Evolutionary conservation across 2,329 filamentous ascomycete genomes (phyloP), one percentile per base, ranked within the genome.

Genomic region (Ceratocystis albifundus): DNA sequence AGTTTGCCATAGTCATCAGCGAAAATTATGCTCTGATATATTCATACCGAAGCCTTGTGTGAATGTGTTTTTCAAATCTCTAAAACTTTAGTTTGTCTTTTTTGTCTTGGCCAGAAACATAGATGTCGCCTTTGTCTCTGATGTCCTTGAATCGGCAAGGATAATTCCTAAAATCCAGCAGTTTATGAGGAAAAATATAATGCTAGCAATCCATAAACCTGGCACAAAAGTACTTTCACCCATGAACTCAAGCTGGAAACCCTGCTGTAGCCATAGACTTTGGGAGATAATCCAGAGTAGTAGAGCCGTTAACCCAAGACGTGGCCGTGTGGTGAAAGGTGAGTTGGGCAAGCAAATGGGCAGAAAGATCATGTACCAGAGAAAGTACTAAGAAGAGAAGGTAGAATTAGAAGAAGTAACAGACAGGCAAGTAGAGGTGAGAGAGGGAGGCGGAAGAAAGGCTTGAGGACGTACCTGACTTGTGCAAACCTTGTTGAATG

Each of bases 401-500:
- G 17, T 12, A 8, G 22, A 22, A n/a, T 62, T 55, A 53, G 57
- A 63, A 28, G 15, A 41, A 41, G 15, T 1, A 41, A 41, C 8
- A 15, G 2, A 3, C 50, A 55, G 12, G 28, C 10, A 28, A 25
- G 20, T 25, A 48, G 5, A 48, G 10, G 20, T 48, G 46, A n/a
- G 8, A n/a, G 8, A 22, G 46, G 46, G 5, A 55, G 6, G 2
- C 12, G 22, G 53, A 22, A 20, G 45, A 66, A 20, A 28, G 36
- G 10, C n/a, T 28, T 8, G 5, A 50, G 28, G 15, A 73, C 81
- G 69, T 82, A 94, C 90, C 82, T 97, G 93, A 72, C 91, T 96
- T 2, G 94, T 99, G 81, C 93, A 97, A 69, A 99, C 94, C 78
- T 99, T 99, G 78, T 99, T 99, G 71, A 97, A 97, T 0, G 91